A percentile compares a stretch with the other conserved stretches of the same genome.
These are phyloP conservation scores for Tetracentron sinense DNA, from an alignment of 164 flowering plant species.

Conservation along the genomic window DNA sequence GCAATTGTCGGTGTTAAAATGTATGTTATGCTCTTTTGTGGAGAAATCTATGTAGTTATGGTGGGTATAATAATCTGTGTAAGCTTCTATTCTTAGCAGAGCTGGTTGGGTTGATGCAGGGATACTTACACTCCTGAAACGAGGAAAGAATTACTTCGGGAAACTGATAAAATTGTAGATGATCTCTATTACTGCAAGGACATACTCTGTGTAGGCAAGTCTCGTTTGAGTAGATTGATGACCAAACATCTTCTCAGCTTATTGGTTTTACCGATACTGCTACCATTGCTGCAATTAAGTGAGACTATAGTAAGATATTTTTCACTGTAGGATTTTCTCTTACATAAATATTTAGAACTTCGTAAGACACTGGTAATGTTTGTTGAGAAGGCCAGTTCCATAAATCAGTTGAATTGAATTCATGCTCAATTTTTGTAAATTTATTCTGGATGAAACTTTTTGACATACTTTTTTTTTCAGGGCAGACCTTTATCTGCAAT, in stretches of 20 bases:
- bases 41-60: constrained; percentile 7
- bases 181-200: constrained; percentile 63
- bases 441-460: neutral
- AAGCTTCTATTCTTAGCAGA: constrained; percentile 1
- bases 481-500: constrained; percentile 34
- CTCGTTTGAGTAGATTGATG: constrained; percentile 36
- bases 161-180: constrained; percentile 48
- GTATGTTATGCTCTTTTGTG: constrained; percentile 28
- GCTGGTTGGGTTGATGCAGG: constrained; percentile 31
- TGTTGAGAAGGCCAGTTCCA: neutral
- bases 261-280: constrained; percentile 47
- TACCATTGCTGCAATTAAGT: constrained; percentile 30
- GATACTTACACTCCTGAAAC: constrained; percentile 22
- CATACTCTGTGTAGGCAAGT: constrained; percentile 37
- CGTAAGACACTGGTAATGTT: too few species aligned
- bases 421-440: neutral
- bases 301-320: constrained; percentile 33
- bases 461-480: constrained; percentile 27
- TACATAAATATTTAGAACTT: neutral
- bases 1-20: constrained; percentile 27
- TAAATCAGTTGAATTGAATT: neutral
- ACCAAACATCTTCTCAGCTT: constrained; percentile 33
- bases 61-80: constrained; percentile 1
- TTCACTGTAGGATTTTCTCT: neutral
- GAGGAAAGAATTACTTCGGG: constrained; percentile 32